Evolutionary conservation across 148 eudicot species (phyloP), one percentile per base, ranked within the genome.

Genomic region (Euryodendron excelsum): DNA sequence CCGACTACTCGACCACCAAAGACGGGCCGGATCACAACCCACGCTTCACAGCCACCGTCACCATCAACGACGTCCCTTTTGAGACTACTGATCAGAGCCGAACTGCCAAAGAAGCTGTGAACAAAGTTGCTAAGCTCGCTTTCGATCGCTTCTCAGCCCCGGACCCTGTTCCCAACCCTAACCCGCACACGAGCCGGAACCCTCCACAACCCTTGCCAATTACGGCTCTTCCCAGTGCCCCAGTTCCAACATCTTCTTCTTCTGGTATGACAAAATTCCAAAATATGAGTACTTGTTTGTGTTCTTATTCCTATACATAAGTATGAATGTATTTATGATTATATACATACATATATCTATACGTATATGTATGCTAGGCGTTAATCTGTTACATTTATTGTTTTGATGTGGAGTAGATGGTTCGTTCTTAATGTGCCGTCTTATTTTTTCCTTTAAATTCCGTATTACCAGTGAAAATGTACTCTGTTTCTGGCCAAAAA

Each of bases 71-170:
- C 45, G 5, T 56, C 27, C 47, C 81, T 3, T 89, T 82, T 52
- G 10, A 69, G 28, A 39, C 89, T 1, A 55, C 82, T 21, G 44
- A 74, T 33, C 47, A 47, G 11, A 82, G 52, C 66, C 75, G 74
- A 13, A 88, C 88, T 21, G 68, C 91, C 11, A 92, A 92, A 68
- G 91, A 87, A n/a, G 93, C 98, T 12, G 93, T 89, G 28, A 92
- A 92, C 50, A 50, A 39, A 11, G 98, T 80, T 4, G 97, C 98
- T 2, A 58, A 75, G 64, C 34, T 87, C 5, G 98, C 98, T 53
- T 83, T 82, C 55, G 78, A 84, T 0, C 82, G 84, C 73, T 78
- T 89, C 53, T 78, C 74, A 66, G 85, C 82, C 75, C 67, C n/a
- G 39, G 67, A 71, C 80, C 78, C 64, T 60, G 9, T 5, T 79